Evolutionary conservation across 2,329 filamentous ascomycete genomes (phyloP).

Genomic region (Fusarium fujikuroi): DNA sequence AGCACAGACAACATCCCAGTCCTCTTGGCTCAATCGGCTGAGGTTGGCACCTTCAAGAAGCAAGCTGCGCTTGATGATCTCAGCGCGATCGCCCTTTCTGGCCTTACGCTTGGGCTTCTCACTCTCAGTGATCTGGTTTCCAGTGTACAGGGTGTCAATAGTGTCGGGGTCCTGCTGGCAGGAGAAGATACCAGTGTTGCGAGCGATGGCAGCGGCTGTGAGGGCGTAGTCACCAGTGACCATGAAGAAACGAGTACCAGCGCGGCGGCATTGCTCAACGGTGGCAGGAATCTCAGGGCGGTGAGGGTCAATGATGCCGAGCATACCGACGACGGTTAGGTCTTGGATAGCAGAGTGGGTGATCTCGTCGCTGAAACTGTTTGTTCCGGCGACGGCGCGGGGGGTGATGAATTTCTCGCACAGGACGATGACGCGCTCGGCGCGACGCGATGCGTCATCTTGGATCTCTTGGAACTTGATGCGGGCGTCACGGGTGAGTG

Average conservation of each 20-base stretch:
- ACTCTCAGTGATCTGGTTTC: conserved; percentile 6
- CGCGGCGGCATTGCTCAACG: conserved; percentile 55
- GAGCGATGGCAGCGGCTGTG: conserved; percentile 73
- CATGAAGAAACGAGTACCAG: conserved; percentile 59
- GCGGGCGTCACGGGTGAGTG: conserved; percentile 49
- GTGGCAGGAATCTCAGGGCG: conserved; percentile 56
- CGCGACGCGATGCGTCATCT: conserved; percentile 54
- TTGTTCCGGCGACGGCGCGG: conserved; percentile 49
- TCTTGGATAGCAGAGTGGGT: conserved; percentile 52
- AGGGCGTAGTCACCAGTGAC: conserved; percentile 61
- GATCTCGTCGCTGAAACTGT: conserved; percentile 63
- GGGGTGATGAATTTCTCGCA: conserved; percentile 52
- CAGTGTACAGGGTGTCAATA: conserved; percentile 35
- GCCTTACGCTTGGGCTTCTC: conserved; percentile 17
- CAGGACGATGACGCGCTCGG: conserved; percentile 57
- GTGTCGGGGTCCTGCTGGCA: conserved; percentile 56
- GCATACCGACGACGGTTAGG: conserved; percentile 62
- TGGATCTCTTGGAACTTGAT: conserved; percentile 51
- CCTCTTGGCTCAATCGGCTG: conserved; percentile 61
- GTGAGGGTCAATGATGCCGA: conserved; percentile 61
- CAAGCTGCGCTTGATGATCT: conserved; percentile 36
- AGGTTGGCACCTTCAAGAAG: conserved; percentile 67
- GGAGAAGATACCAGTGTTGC: conserved; percentile 72
- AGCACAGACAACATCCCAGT: conserved; percentile 59
- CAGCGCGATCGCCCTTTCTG: conserved; percentile 23